phyloP scores from a whole-genome alignment of 345 rosid species.

The Pistacia atlantica region DNA sequence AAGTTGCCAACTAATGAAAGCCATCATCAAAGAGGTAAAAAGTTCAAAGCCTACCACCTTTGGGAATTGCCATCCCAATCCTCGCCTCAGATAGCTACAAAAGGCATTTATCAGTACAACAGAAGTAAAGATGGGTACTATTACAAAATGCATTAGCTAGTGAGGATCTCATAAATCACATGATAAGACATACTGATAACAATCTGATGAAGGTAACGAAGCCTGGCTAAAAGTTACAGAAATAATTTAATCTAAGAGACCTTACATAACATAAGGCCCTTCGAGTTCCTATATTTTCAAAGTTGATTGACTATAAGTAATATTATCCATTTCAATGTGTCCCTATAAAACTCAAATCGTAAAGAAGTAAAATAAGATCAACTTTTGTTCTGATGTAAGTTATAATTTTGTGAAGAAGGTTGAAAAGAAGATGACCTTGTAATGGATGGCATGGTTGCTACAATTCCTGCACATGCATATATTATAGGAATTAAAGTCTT shows the following conservation, averaged over 20 bases:
- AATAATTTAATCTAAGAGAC: not conserved
- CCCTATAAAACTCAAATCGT: not conserved
- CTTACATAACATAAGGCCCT: not conserved
- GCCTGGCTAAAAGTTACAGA: not conserved
- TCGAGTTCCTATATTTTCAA: not conserved
- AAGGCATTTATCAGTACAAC: slow-evolving; percentile 15
- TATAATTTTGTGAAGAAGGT: not conserved
- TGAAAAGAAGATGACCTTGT: slow-evolving; percentile 57
- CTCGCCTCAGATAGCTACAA: slow-evolving; percentile 81
- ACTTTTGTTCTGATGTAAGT: not conserved
- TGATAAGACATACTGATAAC: not conserved
- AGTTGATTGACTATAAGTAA: not conserved
- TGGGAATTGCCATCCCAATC: slow-evolving; percentile 90
- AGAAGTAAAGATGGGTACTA: not conserved
- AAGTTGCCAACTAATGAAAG: slow-evolving; percentile 90
- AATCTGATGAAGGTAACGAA: not conserved
- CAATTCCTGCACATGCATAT: slow-evolving; percentile 81
- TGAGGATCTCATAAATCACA: not conserved
- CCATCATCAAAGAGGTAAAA: slow-evolving; percentile 78
- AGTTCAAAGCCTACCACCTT: slow-evolving; percentile 89
- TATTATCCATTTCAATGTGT: not conserved
- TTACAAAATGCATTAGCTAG: not conserved
- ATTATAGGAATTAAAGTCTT: slow-evolving; percentile 84
- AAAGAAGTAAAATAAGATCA: no score
- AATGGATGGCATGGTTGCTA: slow-evolving; percentile 97